A percentile compares a stretch with the other conserved stretches of the same genome.
Evolutionary conservation across 805 yeast genomes (phyloP).

Genomic region (Metschnikowia colocasiae): DNA sequence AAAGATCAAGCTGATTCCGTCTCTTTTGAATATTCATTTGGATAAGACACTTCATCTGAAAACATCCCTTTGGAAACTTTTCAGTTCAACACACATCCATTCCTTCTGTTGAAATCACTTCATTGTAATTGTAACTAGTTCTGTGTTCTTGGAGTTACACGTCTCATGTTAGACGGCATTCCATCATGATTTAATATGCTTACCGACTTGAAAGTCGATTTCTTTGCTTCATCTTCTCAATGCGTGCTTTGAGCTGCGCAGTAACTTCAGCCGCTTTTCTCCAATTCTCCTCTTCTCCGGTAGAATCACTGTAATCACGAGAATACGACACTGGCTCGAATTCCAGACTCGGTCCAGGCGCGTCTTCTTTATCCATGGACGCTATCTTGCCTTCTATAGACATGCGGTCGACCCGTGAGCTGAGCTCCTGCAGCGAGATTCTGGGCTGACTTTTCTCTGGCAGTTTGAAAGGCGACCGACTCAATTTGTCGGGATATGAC

Average conservation of each 20-base stretch:
- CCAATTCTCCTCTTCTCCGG: constrained; percentile 66
- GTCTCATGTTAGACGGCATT: too few species aligned
- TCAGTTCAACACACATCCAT: too few species aligned
- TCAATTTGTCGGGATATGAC: background rate
- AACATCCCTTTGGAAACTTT: too few species aligned
- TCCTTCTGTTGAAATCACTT: too few species aligned
- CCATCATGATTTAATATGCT: background rate
- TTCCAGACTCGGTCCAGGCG: background rate
- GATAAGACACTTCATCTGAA: too few species aligned
- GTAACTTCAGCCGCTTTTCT: constrained; percentile 88
- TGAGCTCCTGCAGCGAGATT: constrained; percentile 34
- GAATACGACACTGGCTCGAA: background rate
- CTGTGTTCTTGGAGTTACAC: too few species aligned
- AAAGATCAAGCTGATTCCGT: too few species aligned
- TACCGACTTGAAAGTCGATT: constrained; percentile 18
- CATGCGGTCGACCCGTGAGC: constrained; percentile 38
- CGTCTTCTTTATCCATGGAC: background rate
- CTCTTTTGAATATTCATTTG: too few species aligned
- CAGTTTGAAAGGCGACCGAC: constrained; percentile 16
- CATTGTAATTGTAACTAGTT: too few species aligned
- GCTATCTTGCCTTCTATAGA: constrained; percentile 29
- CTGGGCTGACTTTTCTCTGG: constrained; percentile 16
- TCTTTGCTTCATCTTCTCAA: constrained; percentile 82
- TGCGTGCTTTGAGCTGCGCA: constrained; percentile 76
- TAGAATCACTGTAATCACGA: background rate